These are phyloP conservation scores for Erigeron philadelphicus DNA, from an alignment of 140 eudicot species.

Conservation along the genomic window DNA sequence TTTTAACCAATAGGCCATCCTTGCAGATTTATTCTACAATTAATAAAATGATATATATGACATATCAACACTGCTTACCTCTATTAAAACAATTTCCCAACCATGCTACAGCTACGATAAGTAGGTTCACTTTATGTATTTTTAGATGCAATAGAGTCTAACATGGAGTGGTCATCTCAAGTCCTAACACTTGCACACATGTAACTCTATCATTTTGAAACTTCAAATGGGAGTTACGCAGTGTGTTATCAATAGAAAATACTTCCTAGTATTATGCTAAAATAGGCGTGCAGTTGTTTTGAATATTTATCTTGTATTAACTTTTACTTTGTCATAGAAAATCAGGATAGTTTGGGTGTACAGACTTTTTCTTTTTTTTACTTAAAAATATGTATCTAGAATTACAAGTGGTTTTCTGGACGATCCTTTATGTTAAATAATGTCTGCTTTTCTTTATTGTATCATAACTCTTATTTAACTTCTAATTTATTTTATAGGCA, in stretches of 20 bases:
- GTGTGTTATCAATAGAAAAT: constrained; percentile 5
- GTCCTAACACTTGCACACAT: not conserved
- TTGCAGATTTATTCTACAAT: too few species aligned
- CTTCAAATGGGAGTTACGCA: constrained; percentile 3
- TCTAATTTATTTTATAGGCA: not conserved
- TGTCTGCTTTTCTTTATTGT: too few species aligned
- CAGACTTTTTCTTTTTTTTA: not conserved
- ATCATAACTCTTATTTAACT: too few species aligned
- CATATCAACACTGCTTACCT: not conserved
- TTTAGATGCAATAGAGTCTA: too few species aligned
- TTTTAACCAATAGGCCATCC: too few species aligned
- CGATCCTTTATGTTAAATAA: too few species aligned
- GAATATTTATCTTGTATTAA: constrained; percentile 15
- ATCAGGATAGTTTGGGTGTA: not conserved
- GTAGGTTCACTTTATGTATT: too few species aligned
- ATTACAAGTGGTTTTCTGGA: not conserved
- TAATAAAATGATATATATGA: constrained; percentile 1
- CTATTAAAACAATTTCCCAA: too few species aligned
- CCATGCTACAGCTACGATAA: too few species aligned
- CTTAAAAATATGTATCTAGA: not conserved
- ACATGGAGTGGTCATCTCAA: constrained; percentile 1
- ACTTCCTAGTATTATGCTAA: constrained; percentile 6
- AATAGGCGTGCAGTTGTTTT: not conserved
- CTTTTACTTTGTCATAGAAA: not conserved
- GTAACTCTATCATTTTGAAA: constrained; percentile 5